phyloP scores from a whole-genome alignment of 257 asterid genomes.

The Penstemon newberryi region DNA sequence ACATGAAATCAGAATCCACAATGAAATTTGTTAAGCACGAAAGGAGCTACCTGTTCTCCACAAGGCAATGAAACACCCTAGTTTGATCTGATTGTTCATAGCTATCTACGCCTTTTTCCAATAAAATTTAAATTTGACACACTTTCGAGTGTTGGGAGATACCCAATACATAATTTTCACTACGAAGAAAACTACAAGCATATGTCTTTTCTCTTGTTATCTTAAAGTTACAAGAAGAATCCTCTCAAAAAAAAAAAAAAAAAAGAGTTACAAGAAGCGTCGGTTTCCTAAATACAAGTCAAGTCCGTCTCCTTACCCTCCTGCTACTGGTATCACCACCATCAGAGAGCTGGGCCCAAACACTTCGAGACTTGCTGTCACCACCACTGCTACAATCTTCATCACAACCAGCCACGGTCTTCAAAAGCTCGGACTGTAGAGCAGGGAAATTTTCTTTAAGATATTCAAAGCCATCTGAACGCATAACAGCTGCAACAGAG shows the following conservation, averaged over 20 bases:
- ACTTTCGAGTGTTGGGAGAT: too few species aligned
- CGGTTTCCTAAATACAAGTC: conserved; percentile 41
- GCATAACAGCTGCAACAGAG: conserved; percentile 77
- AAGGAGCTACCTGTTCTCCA: too few species aligned
- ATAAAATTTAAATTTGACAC: neutral
- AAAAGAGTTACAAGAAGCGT: conserved; percentile 23
- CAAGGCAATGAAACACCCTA: too few species aligned
- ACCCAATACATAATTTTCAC: neutral
- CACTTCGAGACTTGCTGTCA: conserved; percentile 73
- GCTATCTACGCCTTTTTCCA: conserved; percentile 25
- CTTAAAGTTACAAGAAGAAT: conserved; percentile 24
- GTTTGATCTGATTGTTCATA: neutral
- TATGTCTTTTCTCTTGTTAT: too few species aligned
- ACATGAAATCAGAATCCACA: neutral
- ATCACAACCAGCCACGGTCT: conserved; percentile 94
- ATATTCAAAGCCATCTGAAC: conserved; percentile 84
- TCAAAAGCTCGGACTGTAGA: conserved; percentile 85
- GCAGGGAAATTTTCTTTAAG: conserved; percentile 75
- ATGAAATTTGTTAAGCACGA: too few species aligned
- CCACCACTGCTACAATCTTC: conserved; percentile 88
- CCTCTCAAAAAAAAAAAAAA: conserved; percentile 31
- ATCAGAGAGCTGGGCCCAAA: conserved; percentile 95
- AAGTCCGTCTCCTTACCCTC: conserved; percentile 87
- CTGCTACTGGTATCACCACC: conserved; percentile 89
- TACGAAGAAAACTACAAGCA: conserved; percentile 31